phyloP scores from a whole-genome alignment of 2,329 filamentous ascomycete genomes.

The Nemania bipapillata region DNA sequence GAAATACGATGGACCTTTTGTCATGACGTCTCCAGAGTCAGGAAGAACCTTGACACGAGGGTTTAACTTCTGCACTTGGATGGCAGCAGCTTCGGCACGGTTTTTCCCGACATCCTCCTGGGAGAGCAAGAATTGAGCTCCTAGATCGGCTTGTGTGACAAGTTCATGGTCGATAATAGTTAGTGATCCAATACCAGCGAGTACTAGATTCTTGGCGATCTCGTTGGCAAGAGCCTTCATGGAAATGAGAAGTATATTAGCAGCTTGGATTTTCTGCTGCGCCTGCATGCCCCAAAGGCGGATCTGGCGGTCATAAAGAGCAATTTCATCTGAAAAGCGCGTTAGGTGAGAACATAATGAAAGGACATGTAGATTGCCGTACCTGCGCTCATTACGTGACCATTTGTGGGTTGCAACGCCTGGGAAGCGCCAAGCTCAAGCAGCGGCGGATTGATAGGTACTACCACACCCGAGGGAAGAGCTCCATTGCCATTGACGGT shows the following conservation, averaged over 20 bases:
- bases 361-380: slow-evolving; percentile 27
- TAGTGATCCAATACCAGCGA: slow-evolving; percentile 89
- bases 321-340: slow-evolving; percentile 80
- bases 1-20: slow-evolving; percentile 79
- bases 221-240: slow-evolving; percentile 91
- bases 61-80: slow-evolving; percentile 86
- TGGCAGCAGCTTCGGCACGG: slow-evolving; percentile 81
- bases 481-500: slow-evolving; percentile 39
- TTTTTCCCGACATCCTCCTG: slow-evolving; percentile 78
- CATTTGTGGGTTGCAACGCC: slow-evolving; percentile 38
- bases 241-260: slow-evolving; percentile 88
- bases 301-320: slow-evolving; percentile 96
- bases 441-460: slow-evolving; percentile 36
- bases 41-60: slow-evolving; percentile 82
- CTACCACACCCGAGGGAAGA: slow-evolving; percentile 36
- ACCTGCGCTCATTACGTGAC: slow-evolving; percentile 54
- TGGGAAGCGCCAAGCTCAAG: slow-evolving; percentile 27
- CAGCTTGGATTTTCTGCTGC: slow-evolving; percentile 89
- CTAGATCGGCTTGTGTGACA: slow-evolving; percentile 82
- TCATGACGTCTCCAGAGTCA: slow-evolving; percentile 73
- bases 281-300: slow-evolving; percentile 96
- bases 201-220: slow-evolving; percentile 95
- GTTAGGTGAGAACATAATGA: slow-evolving; percentile 32
- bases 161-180: slow-evolving; percentile 83
- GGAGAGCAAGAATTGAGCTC: slow-evolving; percentile 82